A percentile compares a stretch with the other conserved stretches of the same genome.
Conservation (phyloP, 2,329 filamentous ascomycete species). For the Didymellaceae sp. region DNA sequence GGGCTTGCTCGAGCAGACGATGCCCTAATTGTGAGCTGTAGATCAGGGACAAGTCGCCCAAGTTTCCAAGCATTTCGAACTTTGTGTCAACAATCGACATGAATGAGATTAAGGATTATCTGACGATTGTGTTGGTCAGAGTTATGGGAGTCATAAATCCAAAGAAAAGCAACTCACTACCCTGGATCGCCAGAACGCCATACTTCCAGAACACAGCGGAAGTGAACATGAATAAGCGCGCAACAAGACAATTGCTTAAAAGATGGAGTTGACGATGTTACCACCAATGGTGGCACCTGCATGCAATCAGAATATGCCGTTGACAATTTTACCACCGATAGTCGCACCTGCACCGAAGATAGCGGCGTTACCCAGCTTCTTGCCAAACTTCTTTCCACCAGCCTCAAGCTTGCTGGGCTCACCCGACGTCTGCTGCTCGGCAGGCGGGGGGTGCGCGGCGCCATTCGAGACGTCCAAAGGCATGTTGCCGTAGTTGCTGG, state of each 20-base stretch:
- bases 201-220: constrained; percentile 6
- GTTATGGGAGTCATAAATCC: background rate
- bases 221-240: constrained; percentile 11
- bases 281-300: constrained; percentile 89
- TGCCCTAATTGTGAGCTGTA: too few species aligned
- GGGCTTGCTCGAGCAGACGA: too few species aligned
- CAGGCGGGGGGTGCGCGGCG: constrained; percentile 37
- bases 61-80: too few species aligned
- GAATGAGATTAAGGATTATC: constrained; percentile 7
- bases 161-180: constrained; percentile 8
- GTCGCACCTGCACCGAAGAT: constrained; percentile 94
- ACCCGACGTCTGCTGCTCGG: constrained; percentile 42
- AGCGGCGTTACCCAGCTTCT: constrained; percentile 85
- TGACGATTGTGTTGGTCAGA: constrained; percentile 19
- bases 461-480: constrained; percentile 77
- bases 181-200: constrained; percentile 12
- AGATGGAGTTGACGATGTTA: constrained; percentile 70
- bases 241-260: constrained; percentile 16
- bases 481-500: constrained; percentile 72
- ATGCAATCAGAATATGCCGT: constrained; percentile 49
- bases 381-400: constrained; percentile 92
- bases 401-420: constrained; percentile 70
- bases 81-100: too few species aligned
- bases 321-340: constrained; percentile 84
- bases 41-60: too few species aligned